Evolutionary conservation across 768 basidiomycete genomes (phyloP).

Genomic region (Lactifluus rugatus): DNA sequence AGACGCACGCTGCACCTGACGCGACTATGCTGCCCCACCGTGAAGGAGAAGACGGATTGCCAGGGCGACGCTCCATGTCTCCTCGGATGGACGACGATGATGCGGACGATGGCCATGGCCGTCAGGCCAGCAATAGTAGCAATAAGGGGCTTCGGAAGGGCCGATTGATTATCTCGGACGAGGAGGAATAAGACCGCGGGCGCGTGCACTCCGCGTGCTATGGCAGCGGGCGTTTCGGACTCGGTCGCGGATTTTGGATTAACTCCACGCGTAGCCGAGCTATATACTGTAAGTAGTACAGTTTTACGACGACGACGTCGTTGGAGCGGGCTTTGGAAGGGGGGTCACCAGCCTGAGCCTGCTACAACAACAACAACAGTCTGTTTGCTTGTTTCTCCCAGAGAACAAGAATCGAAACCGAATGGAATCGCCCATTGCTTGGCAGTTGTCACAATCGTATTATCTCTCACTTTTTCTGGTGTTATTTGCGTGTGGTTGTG

Average conservation of each 20-base stretch:
- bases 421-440: not conserved
- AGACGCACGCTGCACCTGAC: conserved; percentile 28
- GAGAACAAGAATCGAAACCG: not conserved
- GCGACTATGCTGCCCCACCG: too few relatives aligned
- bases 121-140: not conserved
- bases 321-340: not conserved
- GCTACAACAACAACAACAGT: too few relatives aligned
- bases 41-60: not conserved
- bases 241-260: too few relatives aligned
- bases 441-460: not conserved
- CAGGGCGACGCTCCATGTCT: not conserved
- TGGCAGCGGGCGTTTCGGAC: not conserved
- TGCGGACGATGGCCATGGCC: not conserved
- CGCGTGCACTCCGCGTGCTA: conserved; percentile 16
- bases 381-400: not conserved
- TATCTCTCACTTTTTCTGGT: too few relatives aligned
- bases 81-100: not conserved
- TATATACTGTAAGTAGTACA: not conserved
- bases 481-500: too few relatives aligned
- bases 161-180: conserved; percentile 31
- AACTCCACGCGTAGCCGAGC: not conserved
- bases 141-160: conserved; percentile 21
- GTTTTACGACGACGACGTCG: too few relatives aligned
- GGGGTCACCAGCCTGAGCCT: too few relatives aligned
- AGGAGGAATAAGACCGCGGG: conserved; percentile 27